These are phyloP conservation scores for Coniochaeta hoffmannii DNA, from an alignment of 2,329 filamentous ascomycete genomes.

Conservation along the genomic window DNA sequence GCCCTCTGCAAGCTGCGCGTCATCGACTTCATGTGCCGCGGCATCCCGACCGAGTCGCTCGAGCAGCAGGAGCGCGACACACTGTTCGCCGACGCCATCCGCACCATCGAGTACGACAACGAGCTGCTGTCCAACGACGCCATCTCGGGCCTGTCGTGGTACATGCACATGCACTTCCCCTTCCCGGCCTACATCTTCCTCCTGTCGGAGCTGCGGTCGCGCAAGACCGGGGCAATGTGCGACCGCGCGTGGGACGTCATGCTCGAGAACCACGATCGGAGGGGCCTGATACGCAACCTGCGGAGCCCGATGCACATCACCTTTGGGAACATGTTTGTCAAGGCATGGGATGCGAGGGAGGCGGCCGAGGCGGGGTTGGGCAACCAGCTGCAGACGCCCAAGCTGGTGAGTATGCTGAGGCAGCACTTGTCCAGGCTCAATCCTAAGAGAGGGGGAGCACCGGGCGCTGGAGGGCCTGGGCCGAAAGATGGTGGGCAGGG, in stretches of 20 bases:
- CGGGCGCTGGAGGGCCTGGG: background rate
- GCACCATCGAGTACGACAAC: slow-evolving; percentile 54
- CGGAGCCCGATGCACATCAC: slow-evolving; percentile 50
- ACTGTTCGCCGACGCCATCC: slow-evolving; percentile 46
- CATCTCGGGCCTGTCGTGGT: slow-evolving; percentile 49
- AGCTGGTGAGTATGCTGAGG: slow-evolving; percentile 39
- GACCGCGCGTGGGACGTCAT: slow-evolving; percentile 54
- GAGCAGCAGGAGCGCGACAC: slow-evolving; percentile 41
- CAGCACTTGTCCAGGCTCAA: slow-evolving; percentile 18
- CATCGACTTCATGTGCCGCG: slow-evolving; percentile 43
- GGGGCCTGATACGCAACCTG: slow-evolving; percentile 40
- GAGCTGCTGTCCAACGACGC: slow-evolving; percentile 42
- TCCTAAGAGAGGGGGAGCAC: background rate
- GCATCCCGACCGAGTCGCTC: slow-evolving; percentile 25
- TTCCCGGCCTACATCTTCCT: slow-evolving; percentile 56
- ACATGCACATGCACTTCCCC: slow-evolving; percentile 51
- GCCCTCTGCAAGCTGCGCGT: slow-evolving; percentile 50
- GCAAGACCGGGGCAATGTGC: slow-evolving; percentile 45
- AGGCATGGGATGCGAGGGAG: slow-evolving; percentile 54
- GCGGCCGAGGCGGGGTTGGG: slow-evolving; percentile 37
- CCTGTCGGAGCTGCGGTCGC: slow-evolving; percentile 44
- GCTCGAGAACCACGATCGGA: slow-evolving; percentile 43
- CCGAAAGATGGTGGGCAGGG: background rate
- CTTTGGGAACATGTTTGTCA: slow-evolving; percentile 51
- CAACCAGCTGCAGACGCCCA: slow-evolving; percentile 32